These are phyloP conservation scores for Rugosomyces carneus DNA, from an alignment of 1,284 basidiomycete species.

Conservation along the genomic window DNA sequence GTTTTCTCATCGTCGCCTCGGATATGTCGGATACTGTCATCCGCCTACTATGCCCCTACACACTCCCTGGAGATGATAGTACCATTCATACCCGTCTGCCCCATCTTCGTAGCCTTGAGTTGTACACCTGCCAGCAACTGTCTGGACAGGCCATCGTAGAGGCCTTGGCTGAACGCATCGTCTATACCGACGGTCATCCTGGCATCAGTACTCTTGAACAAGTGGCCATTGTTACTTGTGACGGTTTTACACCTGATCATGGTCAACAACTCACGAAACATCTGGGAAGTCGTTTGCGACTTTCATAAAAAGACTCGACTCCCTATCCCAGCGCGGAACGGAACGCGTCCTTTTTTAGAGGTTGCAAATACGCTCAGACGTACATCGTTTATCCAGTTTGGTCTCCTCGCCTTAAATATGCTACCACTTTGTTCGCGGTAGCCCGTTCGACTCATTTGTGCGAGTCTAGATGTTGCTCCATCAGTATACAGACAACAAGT, in stretches of 20 bases:
- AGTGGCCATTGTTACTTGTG: conserved; percentile 42
- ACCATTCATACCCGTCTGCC: conserved; percentile 42
- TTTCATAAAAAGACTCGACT: background rate
- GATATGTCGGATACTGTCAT: conserved; percentile 74
- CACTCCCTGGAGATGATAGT: conserved; percentile 11
- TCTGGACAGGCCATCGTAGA: conserved; percentile 51
- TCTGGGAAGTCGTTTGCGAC: conserved; percentile 30
- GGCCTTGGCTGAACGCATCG: conserved; percentile 41
- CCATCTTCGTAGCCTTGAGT: conserved; percentile 40
- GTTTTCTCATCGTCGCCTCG: conserved; percentile 67
- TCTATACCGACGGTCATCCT: conserved; percentile 38
- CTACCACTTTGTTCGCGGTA: too few relatives aligned
- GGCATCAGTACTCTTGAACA: conserved; percentile 31
- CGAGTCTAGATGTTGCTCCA: too few relatives aligned
- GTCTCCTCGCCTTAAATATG: too few relatives aligned
- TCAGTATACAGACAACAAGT: too few relatives aligned
- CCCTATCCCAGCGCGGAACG: too few relatives aligned
- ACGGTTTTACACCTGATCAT: conserved; percentile 37
- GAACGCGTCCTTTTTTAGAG: too few relatives aligned
- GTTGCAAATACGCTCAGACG: too few relatives aligned
- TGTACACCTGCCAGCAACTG: conserved; percentile 59
- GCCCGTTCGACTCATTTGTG: too few relatives aligned
- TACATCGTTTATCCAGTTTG: too few relatives aligned
- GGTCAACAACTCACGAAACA: conserved; percentile 31
- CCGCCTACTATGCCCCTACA: conserved; percentile 43